A percentile compares a stretch with the other conserved stretches of the same genome.
Conservation (phyloP, 108 stramenopile species). For the Cyclostephanos tholiformis region DNA sequence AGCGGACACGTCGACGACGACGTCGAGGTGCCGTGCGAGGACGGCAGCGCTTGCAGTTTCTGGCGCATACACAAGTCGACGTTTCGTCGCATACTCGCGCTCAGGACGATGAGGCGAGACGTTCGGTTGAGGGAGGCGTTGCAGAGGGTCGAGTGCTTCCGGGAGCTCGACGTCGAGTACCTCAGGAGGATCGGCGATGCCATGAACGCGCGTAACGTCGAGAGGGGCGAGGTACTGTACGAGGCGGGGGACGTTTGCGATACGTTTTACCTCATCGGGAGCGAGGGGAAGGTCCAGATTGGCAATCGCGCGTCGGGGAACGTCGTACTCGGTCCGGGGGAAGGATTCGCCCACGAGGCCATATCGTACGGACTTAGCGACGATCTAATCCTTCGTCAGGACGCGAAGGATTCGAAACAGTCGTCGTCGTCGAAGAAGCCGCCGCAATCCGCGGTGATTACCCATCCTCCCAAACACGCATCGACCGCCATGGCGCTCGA, state of each 20-base stretch:
- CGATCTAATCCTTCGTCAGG: background rate
- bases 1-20: conserved; percentile 37
- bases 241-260: conserved; percentile 71
- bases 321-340: conserved; percentile 35
- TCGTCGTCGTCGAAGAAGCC: conserved; percentile 3
- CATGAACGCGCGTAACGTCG: conserved; percentile 35
- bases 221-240: conserved; percentile 59
- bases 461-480: conserved; percentile 1
- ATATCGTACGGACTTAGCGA: conserved; percentile 19
- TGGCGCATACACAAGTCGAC: conserved; percentile 80
- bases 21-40: conserved; percentile 6
- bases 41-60: conserved; percentile 36
- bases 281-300: conserved; percentile 52
- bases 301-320: conserved; percentile 34
- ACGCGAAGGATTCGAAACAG: background rate
- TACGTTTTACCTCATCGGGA: conserved; percentile 62
- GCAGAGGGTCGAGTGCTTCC: conserved; percentile 66
- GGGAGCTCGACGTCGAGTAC: conserved; percentile 48
- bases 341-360: conserved; percentile 46
- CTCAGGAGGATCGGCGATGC: conserved; percentile 63
- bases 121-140: conserved; percentile 71
- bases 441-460: background rate
- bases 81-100: conserved; percentile 79
- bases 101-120: conserved; percentile 59
- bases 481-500: conserved; percentile 35